Evolutionary conservation across 2,329 filamentous ascomycete genomes (phyloP), one percentile per base, ranked within the genome.

Genomic region (Fusarium mexicanum): DNA sequence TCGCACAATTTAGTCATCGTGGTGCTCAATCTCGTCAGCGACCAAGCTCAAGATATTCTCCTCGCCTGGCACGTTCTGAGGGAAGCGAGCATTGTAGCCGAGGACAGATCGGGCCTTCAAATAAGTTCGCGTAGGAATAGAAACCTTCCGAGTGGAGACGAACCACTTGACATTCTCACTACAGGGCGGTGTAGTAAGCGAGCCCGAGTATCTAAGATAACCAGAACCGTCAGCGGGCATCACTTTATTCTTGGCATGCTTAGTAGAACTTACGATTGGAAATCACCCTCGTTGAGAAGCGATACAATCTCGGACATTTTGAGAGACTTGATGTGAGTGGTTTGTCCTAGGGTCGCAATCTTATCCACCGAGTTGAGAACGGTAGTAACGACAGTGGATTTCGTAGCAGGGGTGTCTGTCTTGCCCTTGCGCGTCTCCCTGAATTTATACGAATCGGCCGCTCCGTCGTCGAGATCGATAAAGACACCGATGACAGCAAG

Each of bases 171-270:
- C 82, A 33, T 86, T 86, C 79, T 91, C 89, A 22, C 84, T 84
- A 81, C 90, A 91, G 8, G 90, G 90, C 26, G 90, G 90, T 1
- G 89, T 91, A 46, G 90, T 92, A 53, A 92, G 83, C 24, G 88
- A 90, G 26, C 90, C 90, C 18, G 80, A 79, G 83, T 91, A 92
- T 40, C 78, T 79, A 37, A 55, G 6, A 38, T 17, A 29, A 35
- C 20, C 4, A 4, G 1, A 17, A 5, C 9, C 51, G 70, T 75
- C 47, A 78, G 74, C 24, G 50, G 17, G 9, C 20, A 54, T 29
- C 2, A 12, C n/a, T 5, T 40, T 8, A 26, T 22, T n/a, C 24
- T 48, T 33, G 35, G 46, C 26, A 18, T 29, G 18, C 10, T n/a
- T 46, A 14, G 20, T 46, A 22, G 14, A 72, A 76, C 79, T 77